Evolutionary conservation across 176 grass and related monocot genomes (phyloP).

Genomic region (Phoenix dactylifera): DNA sequence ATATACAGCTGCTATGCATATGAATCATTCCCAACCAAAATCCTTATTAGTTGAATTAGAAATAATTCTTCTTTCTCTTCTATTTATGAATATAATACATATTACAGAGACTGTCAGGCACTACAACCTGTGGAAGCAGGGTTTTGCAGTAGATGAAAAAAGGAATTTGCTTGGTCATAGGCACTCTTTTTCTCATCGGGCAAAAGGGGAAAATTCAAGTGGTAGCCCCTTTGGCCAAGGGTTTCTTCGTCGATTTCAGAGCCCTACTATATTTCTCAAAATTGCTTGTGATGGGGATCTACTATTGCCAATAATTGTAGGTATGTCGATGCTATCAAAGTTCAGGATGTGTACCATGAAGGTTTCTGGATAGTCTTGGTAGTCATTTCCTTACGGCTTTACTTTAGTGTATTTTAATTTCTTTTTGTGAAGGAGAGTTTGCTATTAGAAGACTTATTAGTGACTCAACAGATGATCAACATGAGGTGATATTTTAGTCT

Average conservation of each 20-base stretch:
- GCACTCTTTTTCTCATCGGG: not conserved
- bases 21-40: not conserved
- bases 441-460: not conserved
- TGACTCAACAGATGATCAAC: not conserved
- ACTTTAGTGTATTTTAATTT: not conserved
- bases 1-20: not conserved
- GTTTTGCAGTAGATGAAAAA: not conserved
- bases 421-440: conserved; percentile 1
- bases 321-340: not conserved
- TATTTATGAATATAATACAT: not conserved
- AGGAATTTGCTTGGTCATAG: not conserved
- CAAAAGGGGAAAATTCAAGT: not conserved
- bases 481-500: not conserved
- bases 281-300: conserved; percentile 8
- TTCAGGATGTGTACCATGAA: no score
- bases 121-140: conserved; percentile 7
- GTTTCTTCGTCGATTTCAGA: conserved; percentile 9
- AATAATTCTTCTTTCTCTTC: not conserved
- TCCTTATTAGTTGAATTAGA: not conserved
- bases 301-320: conserved; percentile 3
- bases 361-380: no score
- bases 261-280: conserved; percentile 12
- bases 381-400: no score
- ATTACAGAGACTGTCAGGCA: conserved; percentile 8
- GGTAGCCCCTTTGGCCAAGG: not conserved